Percentiles rank a stretch among this genome's conserved stretches.
Conservation (phyloP, 192 early-diverging fungal genomes). For the Umbelopsis isabellina region DNA sequence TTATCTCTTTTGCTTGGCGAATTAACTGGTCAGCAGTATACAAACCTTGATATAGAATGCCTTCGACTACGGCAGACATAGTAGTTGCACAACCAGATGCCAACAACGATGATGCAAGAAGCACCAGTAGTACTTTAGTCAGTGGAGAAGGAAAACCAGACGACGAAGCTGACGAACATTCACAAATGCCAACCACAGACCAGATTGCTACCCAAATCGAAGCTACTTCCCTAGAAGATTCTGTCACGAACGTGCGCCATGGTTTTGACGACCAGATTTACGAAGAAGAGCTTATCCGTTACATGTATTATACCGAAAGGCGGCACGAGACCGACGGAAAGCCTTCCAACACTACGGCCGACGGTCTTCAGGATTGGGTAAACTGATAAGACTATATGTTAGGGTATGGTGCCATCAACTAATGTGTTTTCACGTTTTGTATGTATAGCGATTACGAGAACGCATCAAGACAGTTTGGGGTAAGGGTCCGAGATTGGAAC, state of each 20-base stretch:
- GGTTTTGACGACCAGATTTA: slow-evolving; percentile 55
- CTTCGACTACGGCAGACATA: slow-evolving; percentile 12
- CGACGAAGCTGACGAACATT: slow-evolving; percentile 37
- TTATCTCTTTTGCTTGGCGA: not conserved
- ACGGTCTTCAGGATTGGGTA: slow-evolving; percentile 53
- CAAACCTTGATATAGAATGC: slow-evolving; percentile 19
- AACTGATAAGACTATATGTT: not conserved
- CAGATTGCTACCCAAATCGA: not conserved
- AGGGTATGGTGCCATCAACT: not conserved
- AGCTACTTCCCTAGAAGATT: not conserved
- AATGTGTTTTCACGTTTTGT: not conserved
- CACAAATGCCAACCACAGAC: not conserved
- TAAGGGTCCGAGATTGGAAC: not conserved
- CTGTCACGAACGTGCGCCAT: slow-evolving; percentile 39
- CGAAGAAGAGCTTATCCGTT: slow-evolving; percentile 53
- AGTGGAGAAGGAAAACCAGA: slow-evolving; percentile 47
- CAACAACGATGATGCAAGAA: slow-evolving; percentile 53
- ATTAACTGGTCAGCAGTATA: not conserved
- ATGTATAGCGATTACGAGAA: slow-evolving; percentile 49
- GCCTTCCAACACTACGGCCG: slow-evolving; percentile 5
- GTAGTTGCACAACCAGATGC: not conserved
- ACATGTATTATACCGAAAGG: slow-evolving; percentile 60
- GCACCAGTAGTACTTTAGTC: slow-evolving; percentile 58
- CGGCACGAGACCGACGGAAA: slow-evolving; percentile 52
- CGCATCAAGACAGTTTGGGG: slow-evolving; percentile 78